Conservation (phyloP, 805 yeast species). For the Candida xyloterini region DNA sequence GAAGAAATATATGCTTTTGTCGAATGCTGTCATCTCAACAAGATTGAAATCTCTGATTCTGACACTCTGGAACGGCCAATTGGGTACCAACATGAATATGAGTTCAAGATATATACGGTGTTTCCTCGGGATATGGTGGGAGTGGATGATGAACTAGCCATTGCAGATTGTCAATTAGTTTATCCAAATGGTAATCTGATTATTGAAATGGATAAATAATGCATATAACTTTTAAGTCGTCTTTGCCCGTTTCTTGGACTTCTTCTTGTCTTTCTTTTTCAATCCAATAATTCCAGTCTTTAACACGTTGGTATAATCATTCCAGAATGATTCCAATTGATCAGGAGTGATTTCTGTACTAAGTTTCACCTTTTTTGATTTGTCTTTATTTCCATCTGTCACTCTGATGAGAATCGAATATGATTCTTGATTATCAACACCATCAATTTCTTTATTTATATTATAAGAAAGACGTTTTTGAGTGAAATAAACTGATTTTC, state of each 20-base stretch:
- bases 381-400: conserved; percentile 53
- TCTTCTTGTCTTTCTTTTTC: conserved; percentile 75
- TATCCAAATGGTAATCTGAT: conserved; percentile 66
- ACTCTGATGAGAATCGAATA: conserved; percentile 71
- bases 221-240: conserved; percentile 3
- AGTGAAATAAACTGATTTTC: conserved; percentile 52
- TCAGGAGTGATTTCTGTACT: conserved; percentile 69
- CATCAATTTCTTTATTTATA: conserved; percentile 20
- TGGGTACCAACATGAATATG: conserved; percentile 43
- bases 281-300: conserved; percentile 74
- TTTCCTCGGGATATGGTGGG: conserved; percentile 52
- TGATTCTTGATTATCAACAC: conserved; percentile 23
- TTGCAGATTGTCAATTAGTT: conserved; percentile 44
- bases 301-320: conserved; percentile 62
- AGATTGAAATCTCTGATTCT: conserved; percentile 32
- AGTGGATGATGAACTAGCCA: conserved; percentile 24
- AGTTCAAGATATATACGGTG: conserved; percentile 51
- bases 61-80: conserved; percentile 22
- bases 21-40: conserved; percentile 41
- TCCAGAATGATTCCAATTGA: conserved; percentile 72
- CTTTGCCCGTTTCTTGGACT: conserved; percentile 40
- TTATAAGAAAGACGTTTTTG: conserved; percentile 49
- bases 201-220: conserved; percentile 21
- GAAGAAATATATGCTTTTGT: conserved; percentile 71
- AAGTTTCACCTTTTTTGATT: conserved; percentile 52